These are phyloP conservation scores for Gynandropsis gynandra DNA, from an alignment of 345 rosid species.

Conservation along the genomic window DNA sequence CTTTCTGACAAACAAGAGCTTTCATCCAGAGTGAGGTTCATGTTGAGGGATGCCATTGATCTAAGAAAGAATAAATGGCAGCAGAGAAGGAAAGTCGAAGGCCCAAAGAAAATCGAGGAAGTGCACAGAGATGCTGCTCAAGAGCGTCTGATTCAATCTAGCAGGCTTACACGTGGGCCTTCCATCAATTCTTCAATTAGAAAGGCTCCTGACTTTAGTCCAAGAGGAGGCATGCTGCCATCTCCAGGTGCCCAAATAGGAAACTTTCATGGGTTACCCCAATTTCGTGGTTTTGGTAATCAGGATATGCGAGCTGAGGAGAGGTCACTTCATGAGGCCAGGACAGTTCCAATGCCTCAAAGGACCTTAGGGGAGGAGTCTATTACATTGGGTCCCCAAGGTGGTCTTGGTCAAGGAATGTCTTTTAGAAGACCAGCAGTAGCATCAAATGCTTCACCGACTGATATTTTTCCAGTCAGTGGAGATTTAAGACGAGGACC, in stretches of 20 bases:
- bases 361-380: conserved; percentile 62
- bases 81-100: conserved; percentile 98
- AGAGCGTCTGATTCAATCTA: conserved; percentile 73
- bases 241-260: conserved; percentile 68
- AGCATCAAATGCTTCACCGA: conserved; percentile 27
- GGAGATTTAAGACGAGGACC: conserved; percentile 58
- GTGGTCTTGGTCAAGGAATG: conserved; percentile 94
- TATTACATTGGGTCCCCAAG: conserved; percentile 91
- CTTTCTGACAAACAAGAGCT: conserved; percentile 66
- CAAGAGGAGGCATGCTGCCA: conserved; percentile 53
- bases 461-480: conserved; percentile 40
- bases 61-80: conserved; percentile 92
- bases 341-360: conserved; percentile 68
- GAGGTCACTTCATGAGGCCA: conserved; percentile 58
- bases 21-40: conserved; percentile 82
- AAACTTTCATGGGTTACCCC: conserved; percentile 62
- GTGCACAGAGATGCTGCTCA: conserved; percentile 98
- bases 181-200: conserved; percentile 50
- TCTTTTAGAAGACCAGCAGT: conserved; percentile 56
- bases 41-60: conserved; percentile 88
- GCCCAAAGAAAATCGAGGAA: conserved; percentile 96
- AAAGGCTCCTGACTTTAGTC: conserved; percentile 66
- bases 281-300: conserved; percentile 47
- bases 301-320: conserved; percentile 83
- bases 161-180: conserved; percentile 67